Conservation (phyloP, 2,329 filamentous ascomycete genomes). For the Fusarium mexicanum region DNA sequence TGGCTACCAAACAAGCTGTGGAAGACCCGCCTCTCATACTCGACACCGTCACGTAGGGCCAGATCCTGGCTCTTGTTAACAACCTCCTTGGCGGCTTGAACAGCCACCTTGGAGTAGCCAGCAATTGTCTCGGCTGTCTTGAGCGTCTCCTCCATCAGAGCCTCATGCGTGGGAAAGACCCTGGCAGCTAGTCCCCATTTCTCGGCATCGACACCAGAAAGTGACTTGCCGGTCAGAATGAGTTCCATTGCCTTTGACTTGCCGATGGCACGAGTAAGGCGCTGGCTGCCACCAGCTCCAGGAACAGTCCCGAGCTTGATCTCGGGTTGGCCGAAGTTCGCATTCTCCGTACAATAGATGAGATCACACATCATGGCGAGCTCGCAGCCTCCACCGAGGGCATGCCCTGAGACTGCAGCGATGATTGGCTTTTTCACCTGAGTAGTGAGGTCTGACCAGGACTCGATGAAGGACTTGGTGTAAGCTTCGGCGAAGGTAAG, state of each 20-base stretch:
- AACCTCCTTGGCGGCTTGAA: conserved; percentile 94
- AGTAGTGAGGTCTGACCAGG: conserved; percentile 87
- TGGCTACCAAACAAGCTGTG: conserved; percentile 91
- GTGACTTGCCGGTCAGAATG: conserved; percentile 85
- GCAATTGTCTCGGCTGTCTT: conserved; percentile 91
- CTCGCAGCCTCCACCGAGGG: conserved; percentile 94
- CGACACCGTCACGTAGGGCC: conserved; percentile 85
- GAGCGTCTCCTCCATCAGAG: conserved; percentile 81
- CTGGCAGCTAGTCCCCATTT: conserved; percentile 91
- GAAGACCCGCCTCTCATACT: conserved; percentile 94
- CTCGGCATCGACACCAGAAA: conserved; percentile 84
- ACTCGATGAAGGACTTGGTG: conserved; percentile 90
- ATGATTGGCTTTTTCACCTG: conserved; percentile 93
- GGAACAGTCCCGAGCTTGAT: conserved; percentile 95
- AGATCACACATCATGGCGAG: conserved; percentile 98
- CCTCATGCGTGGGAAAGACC: conserved; percentile 81
- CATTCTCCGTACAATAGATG: conserved; percentile 84
- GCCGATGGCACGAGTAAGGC: conserved; percentile 82
- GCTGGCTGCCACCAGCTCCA: conserved; percentile 90
- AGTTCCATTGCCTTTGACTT: conserved; percentile 92
- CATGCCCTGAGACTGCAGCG: conserved; percentile 92
- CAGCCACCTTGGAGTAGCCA: conserved; percentile 83
- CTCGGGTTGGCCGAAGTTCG: conserved; percentile 96
- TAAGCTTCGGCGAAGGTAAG: conserved; percentile 91
- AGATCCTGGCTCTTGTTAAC: conserved; percentile 99